Conservation (phyloP, 257 asterid species). For the Plantago major region DNA sequence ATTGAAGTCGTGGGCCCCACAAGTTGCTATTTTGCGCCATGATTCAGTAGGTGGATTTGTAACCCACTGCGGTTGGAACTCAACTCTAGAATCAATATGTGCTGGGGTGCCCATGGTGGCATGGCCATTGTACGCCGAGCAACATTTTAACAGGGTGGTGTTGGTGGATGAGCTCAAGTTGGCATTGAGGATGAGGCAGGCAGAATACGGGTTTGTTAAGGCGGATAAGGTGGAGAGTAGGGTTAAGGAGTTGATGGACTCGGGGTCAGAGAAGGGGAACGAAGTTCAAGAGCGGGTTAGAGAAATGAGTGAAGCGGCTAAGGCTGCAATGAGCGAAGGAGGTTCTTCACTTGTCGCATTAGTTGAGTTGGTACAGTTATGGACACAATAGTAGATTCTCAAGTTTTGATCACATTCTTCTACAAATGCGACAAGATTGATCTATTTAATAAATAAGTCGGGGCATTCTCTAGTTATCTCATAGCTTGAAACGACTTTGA, state of each 20-base stretch:
- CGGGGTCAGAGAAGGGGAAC: constrained; percentile 29
- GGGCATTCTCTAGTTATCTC: too few relatives aligned
- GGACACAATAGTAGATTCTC: too few relatives aligned
- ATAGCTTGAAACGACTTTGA: too few relatives aligned
- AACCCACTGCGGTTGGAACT: constrained; percentile 70
- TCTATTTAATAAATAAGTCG: too few relatives aligned
- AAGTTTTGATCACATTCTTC: too few relatives aligned
- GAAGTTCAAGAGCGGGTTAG: constrained; percentile 25
- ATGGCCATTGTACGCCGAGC: constrained; percentile 73
- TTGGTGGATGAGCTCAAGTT: constrained; percentile 48
- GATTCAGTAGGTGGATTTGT: constrained; percentile 54
- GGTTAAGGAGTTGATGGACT: too few relatives aligned
- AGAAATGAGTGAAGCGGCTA: constrained; percentile 31
- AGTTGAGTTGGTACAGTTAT: constrained; percentile 14
- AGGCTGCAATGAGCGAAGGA: constrained; percentile 32
- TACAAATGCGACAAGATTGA: too few relatives aligned
- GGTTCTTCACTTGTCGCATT: constrained; percentile 39
- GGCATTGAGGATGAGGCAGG: constrained; percentile 11
- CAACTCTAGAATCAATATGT: constrained; percentile 50
- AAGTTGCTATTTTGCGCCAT: constrained; percentile 46
- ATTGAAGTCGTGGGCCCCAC: constrained; percentile 64
- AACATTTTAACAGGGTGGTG: constrained; percentile 35
- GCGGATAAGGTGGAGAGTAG: too few relatives aligned
- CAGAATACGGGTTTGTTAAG: too few relatives aligned
- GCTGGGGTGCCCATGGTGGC: constrained; percentile 60